Evolutionary conservation across 2,329 filamentous ascomycete species (phyloP).

Genomic region (Sporothrix inflata): DNA sequence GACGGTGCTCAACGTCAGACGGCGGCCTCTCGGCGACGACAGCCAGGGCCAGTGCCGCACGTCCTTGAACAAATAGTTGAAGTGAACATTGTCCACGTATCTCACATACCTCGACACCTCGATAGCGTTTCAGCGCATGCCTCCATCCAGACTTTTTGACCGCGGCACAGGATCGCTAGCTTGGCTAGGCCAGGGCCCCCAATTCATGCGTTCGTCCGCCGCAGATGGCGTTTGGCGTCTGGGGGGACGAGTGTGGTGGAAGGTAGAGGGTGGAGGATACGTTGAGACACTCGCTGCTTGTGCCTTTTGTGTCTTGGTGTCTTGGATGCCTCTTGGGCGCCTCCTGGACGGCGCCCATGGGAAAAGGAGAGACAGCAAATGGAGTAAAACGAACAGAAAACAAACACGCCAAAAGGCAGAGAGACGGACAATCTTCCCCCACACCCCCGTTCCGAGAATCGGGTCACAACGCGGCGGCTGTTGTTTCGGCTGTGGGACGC

Average conservation of each 20-base stretch:
- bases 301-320: neutral
- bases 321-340: neutral
- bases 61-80: neutral
- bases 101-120: constrained; percentile 1
- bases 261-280: too few species aligned
- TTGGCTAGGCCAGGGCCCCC: neutral
- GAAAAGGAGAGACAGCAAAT: neutral
- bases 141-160: constrained; percentile 18
- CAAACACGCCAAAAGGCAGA: neutral
- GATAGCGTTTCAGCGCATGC: constrained; percentile 16
- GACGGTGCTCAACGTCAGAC: constrained; percentile 10
- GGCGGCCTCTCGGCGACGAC: constrained; percentile 13
- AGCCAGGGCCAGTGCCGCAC: neutral
- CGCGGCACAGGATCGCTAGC: constrained; percentile 19
- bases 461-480: constrained; percentile 8
- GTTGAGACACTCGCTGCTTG: too few species aligned
- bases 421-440: neutral
- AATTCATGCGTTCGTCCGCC: constrained; percentile 22
- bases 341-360: neutral
- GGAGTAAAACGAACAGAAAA: neutral
- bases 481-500: constrained; percentile 24
- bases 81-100: neutral
- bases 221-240: constrained; percentile 18
- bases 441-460: constrained; percentile 19
- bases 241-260: neutral